Conservation (phyloP, 345 rosid genomes). For the Anastatica hierochuntica region DNA sequence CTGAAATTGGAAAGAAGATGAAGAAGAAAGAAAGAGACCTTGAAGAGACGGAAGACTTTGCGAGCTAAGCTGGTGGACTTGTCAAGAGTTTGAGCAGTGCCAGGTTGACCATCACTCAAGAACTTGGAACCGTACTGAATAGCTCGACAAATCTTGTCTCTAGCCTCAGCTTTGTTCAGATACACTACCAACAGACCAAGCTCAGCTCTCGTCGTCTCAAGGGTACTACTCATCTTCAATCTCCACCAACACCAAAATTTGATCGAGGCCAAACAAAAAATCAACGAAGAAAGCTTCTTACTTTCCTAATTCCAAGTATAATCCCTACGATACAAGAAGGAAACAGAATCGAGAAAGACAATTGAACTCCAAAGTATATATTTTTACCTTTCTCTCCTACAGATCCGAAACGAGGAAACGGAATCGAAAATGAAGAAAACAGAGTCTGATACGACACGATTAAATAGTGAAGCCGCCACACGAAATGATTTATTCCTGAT, state of each 20-base stretch:
- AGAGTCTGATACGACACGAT: background rate
- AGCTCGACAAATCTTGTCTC: slow-evolving; percentile 98
- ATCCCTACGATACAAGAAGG: background rate
- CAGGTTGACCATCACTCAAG: slow-evolving; percentile 75
- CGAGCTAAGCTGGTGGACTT: slow-evolving; percentile 91
- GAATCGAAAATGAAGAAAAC: background rate
- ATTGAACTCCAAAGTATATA: background rate
- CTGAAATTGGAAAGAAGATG: background rate
- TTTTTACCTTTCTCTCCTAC: background rate
- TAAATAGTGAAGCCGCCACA: background rate
- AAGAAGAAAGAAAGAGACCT: slow-evolving; percentile 33
- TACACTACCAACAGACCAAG: slow-evolving; percentile 80
- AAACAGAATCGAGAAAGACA: background rate
- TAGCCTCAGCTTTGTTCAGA: slow-evolving; percentile 94
- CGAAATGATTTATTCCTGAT: background rate
- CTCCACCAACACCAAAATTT: background rate
- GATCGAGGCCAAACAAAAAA: background rate
- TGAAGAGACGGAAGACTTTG: slow-evolving; percentile 94
- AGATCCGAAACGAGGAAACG: background rate
- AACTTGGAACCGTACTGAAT: slow-evolving; percentile 97
- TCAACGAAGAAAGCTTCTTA: background rate
- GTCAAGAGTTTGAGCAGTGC: slow-evolving; percentile 94
- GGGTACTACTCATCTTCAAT: slow-evolving; percentile 39
- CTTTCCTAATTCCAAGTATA: too few relatives aligned
- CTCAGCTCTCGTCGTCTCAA: slow-evolving; percentile 86